Evolutionary conservation across 106 monocot genomes (phyloP).

Genomic region (Amphibolis antarctica): DNA sequence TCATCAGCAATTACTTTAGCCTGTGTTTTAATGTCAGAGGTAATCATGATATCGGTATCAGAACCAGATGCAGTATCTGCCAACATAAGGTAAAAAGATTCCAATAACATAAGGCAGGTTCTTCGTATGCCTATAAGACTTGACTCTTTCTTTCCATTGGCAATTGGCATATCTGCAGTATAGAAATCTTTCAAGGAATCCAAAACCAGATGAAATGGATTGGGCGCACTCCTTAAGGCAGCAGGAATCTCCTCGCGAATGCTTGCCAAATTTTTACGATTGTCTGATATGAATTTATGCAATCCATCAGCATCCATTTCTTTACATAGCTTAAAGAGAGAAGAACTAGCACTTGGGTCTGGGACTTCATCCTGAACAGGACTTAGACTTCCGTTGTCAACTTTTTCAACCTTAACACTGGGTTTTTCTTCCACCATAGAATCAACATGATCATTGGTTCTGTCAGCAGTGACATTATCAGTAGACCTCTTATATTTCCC

Average conservation of each 20-base stretch:
- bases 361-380: conserved; percentile 19
- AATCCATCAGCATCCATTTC: conserved; percentile 71
- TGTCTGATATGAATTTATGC: conserved; percentile 82
- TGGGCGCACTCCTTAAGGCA: conserved; percentile 42
- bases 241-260: conserved; percentile 80
- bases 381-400: conserved; percentile 14
- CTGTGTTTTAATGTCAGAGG: conserved; percentile 32
- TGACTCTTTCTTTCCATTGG: conserved; percentile 84
- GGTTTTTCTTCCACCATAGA: conserved; percentile 22
- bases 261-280: conserved; percentile 61
- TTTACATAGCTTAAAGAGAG: conserved; percentile 48
- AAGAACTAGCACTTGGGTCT: conserved; percentile 19
- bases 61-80: conserved; percentile 12
- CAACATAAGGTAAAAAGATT: conserved; percentile 45
- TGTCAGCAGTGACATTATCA: conserved; percentile 2
- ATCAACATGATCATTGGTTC: conserved; percentile 13
- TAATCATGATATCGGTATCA: conserved; percentile 19
- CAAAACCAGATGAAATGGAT: conserved; percentile 56
- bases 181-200: conserved; percentile 73
- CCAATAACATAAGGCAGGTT: conserved; percentile 93
- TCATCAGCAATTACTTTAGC: conserved; percentile 62
- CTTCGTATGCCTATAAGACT: conserved; percentile 67
- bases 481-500: conserved; percentile 19
- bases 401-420: conserved; percentile 17
- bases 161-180: conserved; percentile 40